phyloP scores from a whole-genome alignment of 441 rosid genomes.

The Euphorbia neoarborescens region DNA sequence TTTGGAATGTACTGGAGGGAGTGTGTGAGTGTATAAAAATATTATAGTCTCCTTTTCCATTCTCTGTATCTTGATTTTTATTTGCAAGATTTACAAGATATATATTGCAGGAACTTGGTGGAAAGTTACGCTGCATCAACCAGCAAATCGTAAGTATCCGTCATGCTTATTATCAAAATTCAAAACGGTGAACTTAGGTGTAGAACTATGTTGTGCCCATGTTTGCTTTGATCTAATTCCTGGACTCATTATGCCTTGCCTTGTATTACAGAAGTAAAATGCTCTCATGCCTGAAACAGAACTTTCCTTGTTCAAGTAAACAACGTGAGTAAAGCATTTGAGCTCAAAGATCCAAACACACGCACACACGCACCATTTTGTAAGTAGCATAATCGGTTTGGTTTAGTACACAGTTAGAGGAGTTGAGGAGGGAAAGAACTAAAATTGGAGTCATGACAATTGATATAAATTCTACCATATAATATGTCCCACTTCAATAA shows the following conservation, averaged over 20 bases:
- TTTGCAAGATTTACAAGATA: not conserved
- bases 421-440: slow-evolving; percentile 4
- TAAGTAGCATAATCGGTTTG: not conserved
- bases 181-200: not conserved
- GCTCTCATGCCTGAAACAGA: slow-evolving; percentile 51
- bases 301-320: slow-evolving; percentile 49
- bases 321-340: slow-evolving; percentile 36
- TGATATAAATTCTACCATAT: not conserved
- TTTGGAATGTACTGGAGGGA: slow-evolving; percentile 44
- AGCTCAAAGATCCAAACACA: not conserved
- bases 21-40: slow-evolving; percentile 43
- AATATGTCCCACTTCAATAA: not conserved
- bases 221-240: not conserved
- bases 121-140: slow-evolving; percentile 53
- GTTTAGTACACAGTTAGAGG: not conserved
- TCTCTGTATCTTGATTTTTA: not conserved
- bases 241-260: not conserved
- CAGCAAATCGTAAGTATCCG: slow-evolving; percentile 44
- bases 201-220: not conserved
- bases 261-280: slow-evolving; percentile 44
- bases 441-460: not conserved
- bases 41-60: not conserved
- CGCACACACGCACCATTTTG: not conserved
- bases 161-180: slow-evolving; percentile 7
- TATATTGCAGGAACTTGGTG: slow-evolving; percentile 54